A percentile compares a stretch with the other conserved stretches of the same genome.
Evolutionary conservation across 148 eudicot genomes (phyloP).

Genomic region (Mesembryanthemum crystallinum): DNA sequence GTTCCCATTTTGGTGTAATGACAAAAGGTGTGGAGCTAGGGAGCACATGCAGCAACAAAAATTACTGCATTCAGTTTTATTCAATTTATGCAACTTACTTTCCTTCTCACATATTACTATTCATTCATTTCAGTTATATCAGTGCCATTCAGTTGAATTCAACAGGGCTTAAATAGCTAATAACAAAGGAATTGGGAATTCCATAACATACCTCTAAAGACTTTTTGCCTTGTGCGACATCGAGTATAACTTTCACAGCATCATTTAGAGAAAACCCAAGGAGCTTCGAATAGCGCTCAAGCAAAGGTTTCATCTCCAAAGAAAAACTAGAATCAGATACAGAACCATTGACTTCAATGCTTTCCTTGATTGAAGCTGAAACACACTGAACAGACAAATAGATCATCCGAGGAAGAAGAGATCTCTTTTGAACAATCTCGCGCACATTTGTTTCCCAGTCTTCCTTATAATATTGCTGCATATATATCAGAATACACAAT

Average conservation of each 20-base stretch:
- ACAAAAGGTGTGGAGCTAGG: no score
- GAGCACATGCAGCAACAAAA: no score
- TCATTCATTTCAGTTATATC: no score
- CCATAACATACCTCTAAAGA: constrained; percentile 50
- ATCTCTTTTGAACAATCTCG: constrained; percentile 57
- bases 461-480: constrained; percentile 51
- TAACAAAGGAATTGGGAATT: constrained; percentile 3
- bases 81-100: no score
- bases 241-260: constrained; percentile 55
- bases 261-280: constrained; percentile 69
- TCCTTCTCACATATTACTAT: no score
- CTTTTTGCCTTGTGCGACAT: constrained; percentile 49
- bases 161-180: not conserved
- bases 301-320: constrained; percentile 62
- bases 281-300: constrained; percentile 63
- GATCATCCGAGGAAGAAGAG: constrained; percentile 78
- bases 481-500: constrained; percentile 17
- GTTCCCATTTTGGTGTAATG: no score
- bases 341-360: constrained; percentile 59
- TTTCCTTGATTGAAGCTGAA: constrained; percentile 59
- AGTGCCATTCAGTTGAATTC: not conserved
- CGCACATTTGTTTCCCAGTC: constrained; percentile 45
- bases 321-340: constrained; percentile 37
- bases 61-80: no score
- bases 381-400: constrained; percentile 80